Base-by-base conservation (phyloP, 2,329 filamentous ascomycete genomes). In the Penicillium sp. region DNA sequence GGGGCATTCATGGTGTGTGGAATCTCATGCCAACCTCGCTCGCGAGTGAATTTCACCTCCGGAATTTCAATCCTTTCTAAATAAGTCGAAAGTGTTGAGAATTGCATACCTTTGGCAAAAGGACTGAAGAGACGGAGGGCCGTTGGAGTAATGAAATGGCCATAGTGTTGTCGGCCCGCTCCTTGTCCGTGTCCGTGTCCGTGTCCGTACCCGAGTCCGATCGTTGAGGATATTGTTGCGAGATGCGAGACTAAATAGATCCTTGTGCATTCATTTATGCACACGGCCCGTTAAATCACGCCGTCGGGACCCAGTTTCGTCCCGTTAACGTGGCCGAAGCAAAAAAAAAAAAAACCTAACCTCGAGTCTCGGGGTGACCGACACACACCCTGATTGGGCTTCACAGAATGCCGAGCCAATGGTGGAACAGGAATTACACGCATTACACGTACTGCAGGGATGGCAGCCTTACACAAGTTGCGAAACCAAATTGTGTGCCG, bases 321-420 rank as follows among this genome's bases (percentile, higher is more conserved):
- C 11, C 44, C 38, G 38, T 42, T 38, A 14, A 5, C 29, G n/a
- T n/a, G 16, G 36, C 34, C 34, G 24, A 27, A 27, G 8, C 29
- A 8, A 27, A 41, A 13, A 14, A 31, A 14, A 31, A 27, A 32
- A 40, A 34, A 21, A 32, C 10, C 14, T 32, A 22, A 14, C 34
- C 21, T 9, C 18, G 40, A 36, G 40, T 48, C 45, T 48, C 29
- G 44, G 42, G 13, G 5, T 32, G 21, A 8, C 38, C 29, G 44
- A 52, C 21, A 40, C 27, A 22, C 11, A 31, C 8, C 38, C 3
- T 52, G 38, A 52, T 52, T 52, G 50, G 50, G 22, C 18, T 47
- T 52, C 1, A 13, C 13, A 14, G 1, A 1, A 11, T 32, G 14
- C 29, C 29, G 32, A 46, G 45, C 18, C 32, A 32, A 21, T 21